Evolutionary conservation across 2,329 filamentous ascomycete genomes (phyloP).

Genomic region (Neophaeococcomyces mojaviensis): DNA sequence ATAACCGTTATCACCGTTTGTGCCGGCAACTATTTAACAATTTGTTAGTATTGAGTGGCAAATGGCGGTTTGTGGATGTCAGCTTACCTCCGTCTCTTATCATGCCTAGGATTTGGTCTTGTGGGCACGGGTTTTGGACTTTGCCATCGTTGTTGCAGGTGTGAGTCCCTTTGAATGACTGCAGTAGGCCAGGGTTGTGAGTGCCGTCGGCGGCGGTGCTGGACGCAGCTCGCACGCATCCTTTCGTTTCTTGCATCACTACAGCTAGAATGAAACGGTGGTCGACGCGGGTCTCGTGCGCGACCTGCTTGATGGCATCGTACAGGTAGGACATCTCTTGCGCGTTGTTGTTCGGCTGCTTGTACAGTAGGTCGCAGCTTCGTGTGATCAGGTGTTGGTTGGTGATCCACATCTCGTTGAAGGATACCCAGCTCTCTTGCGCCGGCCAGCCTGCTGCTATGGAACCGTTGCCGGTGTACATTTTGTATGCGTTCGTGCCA

Average conservation of each 20-base stretch:
- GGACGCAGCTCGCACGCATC: conserved; percentile 40
- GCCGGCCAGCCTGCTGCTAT: conserved; percentile 27
- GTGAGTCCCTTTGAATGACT: conserved; percentile 34
- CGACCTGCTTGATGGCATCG: conserved; percentile 29
- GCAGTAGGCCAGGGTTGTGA: conserved; percentile 42
- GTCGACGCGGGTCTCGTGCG: conserved; percentile 29
- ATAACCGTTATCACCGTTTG: conserved; percentile 29
- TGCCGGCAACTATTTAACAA: conserved; percentile 26
- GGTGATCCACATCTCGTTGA: conserved; percentile 22
- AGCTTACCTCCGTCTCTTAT: conserved; percentile 31
- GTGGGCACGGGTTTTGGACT: conserved; percentile 34
- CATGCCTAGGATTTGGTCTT: conserved; percentile 30
- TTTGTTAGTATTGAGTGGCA: not conserved
- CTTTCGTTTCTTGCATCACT: conserved; percentile 41
- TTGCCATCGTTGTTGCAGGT: conserved; percentile 30
- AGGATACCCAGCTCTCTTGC: conserved; percentile 24
- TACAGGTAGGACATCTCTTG: conserved; percentile 33
- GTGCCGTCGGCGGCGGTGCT: conserved; percentile 31
- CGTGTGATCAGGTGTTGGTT: conserved; percentile 30
- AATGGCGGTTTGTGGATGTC: not conserved
- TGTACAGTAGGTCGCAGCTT: conserved; percentile 30
- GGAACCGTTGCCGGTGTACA: conserved; percentile 27
- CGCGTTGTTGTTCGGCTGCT: conserved; percentile 30
- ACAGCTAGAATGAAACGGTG: conserved; percentile 38
- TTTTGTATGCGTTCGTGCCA: conserved; percentile 26